Conservation (phyloP, 805 yeast species). For the Clavispora vitiphila region DNA sequence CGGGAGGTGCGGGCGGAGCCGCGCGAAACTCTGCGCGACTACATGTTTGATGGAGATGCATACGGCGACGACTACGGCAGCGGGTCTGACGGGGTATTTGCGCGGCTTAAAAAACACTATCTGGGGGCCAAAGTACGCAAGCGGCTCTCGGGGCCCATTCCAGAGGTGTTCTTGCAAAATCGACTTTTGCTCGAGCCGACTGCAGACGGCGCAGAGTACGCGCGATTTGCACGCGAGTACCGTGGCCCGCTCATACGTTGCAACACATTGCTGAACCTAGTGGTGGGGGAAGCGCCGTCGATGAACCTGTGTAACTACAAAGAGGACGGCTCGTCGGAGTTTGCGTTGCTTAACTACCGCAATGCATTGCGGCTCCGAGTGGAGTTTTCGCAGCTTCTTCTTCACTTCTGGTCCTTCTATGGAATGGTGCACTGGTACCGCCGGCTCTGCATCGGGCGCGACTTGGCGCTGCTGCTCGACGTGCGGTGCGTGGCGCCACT, state of each 20-base stretch:
- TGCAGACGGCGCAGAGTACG: slow-evolving; percentile 11
- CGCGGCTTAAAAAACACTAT: slow-evolving; percentile 17
- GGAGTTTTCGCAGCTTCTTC: slow-evolving; percentile 34
- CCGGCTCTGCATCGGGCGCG: slow-evolving; percentile 29
- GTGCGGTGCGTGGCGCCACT: slow-evolving; percentile 19
- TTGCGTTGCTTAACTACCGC: slow-evolving; percentile 19
- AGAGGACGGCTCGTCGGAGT: slow-evolving; percentile 14
- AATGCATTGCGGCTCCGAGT: slow-evolving; percentile 33
- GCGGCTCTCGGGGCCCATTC: slow-evolving; percentile 13
- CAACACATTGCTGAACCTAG: slow-evolving; percentile 27
- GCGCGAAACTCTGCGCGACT: slow-evolving; percentile 11
- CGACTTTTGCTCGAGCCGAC: slow-evolving; percentile 37
- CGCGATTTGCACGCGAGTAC: slow-evolving; percentile 15
- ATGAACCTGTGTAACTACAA: slow-evolving; percentile 22
- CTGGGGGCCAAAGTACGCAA: slow-evolving; percentile 12
- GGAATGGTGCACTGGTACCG: slow-evolving; percentile 37
- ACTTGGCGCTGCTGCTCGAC: slow-evolving; percentile 29
- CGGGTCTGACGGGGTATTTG: slow-evolving; percentile 6
- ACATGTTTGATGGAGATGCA: slow-evolving; percentile 26
- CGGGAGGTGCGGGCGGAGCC: not conserved
- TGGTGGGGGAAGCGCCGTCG: slow-evolving; percentile 35
- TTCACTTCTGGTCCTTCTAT: slow-evolving; percentile 40
- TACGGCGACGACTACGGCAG: slow-evolving; percentile 20
- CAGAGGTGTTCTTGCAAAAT: slow-evolving; percentile 22
- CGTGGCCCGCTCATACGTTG: slow-evolving; percentile 21